Percentiles rank a stretch among this genome's conserved stretches.
These are phyloP conservation scores for Lasiodiplodia theobromae DNA, from an alignment of 2,329 filamentous ascomycete species.

Conservation along the genomic window DNA sequence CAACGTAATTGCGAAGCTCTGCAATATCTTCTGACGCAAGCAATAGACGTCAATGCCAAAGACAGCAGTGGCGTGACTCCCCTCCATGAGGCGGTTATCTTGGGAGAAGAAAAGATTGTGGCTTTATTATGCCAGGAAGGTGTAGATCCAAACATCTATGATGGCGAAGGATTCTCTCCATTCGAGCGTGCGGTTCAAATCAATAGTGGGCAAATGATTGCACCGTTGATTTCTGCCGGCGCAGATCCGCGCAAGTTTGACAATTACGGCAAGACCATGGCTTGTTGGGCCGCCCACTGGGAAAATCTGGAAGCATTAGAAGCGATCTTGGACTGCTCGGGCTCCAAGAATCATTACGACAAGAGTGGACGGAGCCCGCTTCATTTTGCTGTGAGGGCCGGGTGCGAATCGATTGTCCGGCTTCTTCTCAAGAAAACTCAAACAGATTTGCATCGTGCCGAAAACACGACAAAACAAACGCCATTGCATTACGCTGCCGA, in stretches of 20 bases:
- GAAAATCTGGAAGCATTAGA: neutral
- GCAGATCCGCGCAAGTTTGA: neutral
- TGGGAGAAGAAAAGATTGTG: neutral
- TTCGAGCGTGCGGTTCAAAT: neutral
- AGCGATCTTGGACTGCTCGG: neutral
- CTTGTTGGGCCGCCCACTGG: neutral
- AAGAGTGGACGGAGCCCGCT: neutral
- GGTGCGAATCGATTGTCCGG: neutral
- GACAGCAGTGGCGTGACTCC: neutral
- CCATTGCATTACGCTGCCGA: neutral
- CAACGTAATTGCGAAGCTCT: neutral
- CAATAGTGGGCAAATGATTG: neutral
- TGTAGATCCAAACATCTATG: neutral
- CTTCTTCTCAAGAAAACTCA: neutral
- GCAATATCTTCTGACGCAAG: neutral
- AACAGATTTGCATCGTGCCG: neutral
- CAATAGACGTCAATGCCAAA: neutral
- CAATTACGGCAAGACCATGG: neutral
- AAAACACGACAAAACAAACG: neutral
- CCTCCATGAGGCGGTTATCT: neutral
- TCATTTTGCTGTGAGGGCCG: neutral
- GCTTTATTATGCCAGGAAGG: neutral
- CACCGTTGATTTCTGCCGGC: neutral
- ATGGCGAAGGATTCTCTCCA: neutral
- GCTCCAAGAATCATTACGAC: neutral